Evolutionary conservation across 1,284 basidiomycete species (phyloP).

Genomic region (Rhodotorula sp.): DNA sequence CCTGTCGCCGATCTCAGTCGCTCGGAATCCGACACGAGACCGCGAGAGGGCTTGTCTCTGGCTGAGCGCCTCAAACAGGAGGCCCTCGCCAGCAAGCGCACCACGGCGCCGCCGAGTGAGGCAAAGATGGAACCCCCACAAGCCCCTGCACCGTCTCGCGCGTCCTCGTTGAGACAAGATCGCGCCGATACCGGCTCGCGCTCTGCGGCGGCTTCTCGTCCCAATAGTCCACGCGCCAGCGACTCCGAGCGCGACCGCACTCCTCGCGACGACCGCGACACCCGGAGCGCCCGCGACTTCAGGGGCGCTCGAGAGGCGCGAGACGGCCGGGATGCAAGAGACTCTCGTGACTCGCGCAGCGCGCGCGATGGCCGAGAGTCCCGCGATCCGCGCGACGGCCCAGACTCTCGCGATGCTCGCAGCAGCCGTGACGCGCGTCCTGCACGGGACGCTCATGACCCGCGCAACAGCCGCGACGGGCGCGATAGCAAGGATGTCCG

Average conservation of each 20-base stretch:
- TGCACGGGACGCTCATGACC: not conserved
- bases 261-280: conserved; percentile 7
- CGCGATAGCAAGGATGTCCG: not conserved
- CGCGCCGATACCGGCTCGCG: not conserved
- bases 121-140: conserved; percentile 34
- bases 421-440: not conserved
- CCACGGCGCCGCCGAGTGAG: conserved; percentile 2
- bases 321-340: not conserved
- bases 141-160: conserved; percentile 18
- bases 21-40: not conserved
- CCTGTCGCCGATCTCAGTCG: not conserved
- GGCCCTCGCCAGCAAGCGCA: conserved; percentile 23
- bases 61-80: conserved; percentile 38
- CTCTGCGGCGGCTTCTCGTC: conserved; percentile 1
- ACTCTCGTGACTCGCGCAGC: not conserved
- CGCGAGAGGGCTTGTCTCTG: not conserved
- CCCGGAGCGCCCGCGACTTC: not conserved
- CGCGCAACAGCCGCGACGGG: not conserved
- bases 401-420: not conserved
- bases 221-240: conserved; percentile 5
- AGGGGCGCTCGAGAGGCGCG: not conserved
- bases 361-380: not conserved
- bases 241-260: conserved; percentile 30
- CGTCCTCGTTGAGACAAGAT: not conserved
- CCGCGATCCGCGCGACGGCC: not conserved